These are phyloP conservation scores for Oryza meridionalis DNA, from an alignment of 176 grass and related monocot genomes.

Conservation along the genomic window DNA sequence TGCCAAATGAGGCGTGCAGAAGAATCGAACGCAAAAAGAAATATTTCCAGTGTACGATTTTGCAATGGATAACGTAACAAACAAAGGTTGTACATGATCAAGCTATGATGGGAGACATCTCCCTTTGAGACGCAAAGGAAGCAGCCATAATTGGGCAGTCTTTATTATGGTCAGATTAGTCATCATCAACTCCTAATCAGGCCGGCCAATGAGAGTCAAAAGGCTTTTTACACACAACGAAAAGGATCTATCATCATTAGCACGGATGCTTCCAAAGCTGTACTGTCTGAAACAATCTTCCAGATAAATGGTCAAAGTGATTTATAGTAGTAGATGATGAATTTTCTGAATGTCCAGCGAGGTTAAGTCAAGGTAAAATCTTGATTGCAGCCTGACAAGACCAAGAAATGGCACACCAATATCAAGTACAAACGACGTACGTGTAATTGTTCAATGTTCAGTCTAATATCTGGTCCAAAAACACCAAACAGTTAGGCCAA, in stretches of 20 bases:
- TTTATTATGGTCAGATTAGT: slow-evolving; percentile 8
- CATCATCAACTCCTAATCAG: slow-evolving; percentile 10
- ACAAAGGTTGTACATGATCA: slow-evolving; percentile 8
- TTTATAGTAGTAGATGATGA: not conserved
- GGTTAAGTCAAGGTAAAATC: not conserved
- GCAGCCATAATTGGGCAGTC: not conserved
- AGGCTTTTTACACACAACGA: not conserved
- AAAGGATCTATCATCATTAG: not conserved
- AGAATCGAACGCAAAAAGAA: not conserved
- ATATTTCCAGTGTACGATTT: slow-evolving; percentile 2
- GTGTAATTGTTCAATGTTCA: not conserved
- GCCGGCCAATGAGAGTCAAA: slow-evolving; percentile 9
- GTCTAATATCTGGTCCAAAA: not conserved
- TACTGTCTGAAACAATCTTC: not conserved
- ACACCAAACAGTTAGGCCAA: not conserved
- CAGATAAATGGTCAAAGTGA: not conserved
- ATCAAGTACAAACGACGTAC: not conserved
- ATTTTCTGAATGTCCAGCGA: not conserved
- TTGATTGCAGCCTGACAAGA: not conserved
- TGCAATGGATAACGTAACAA: slow-evolving; percentile 18
- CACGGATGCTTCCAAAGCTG: slow-evolving; percentile 9
- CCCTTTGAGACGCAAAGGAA: slow-evolving; percentile 43
- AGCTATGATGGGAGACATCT: slow-evolving; percentile 16
- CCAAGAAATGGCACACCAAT: not conserved
- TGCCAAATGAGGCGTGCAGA: slow-evolving; percentile 19